A percentile compares a stretch with the other conserved stretches of the same genome.
phyloP scores from a whole-genome alignment of 352 stramenopile genomes.

The Phytophthora cajani region DNA sequence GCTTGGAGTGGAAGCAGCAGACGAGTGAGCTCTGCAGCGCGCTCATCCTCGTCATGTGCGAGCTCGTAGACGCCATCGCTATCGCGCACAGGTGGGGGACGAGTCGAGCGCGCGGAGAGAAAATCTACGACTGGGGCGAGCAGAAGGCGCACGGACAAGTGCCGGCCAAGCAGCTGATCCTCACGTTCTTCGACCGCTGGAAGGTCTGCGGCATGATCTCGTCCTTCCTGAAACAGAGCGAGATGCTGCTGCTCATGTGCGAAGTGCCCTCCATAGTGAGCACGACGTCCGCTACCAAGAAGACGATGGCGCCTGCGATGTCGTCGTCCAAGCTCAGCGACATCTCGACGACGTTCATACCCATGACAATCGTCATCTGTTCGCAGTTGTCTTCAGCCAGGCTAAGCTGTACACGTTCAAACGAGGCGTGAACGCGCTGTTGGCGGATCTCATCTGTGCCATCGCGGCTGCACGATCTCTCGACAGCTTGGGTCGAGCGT shows the following conservation, averaged over 20 bases:
- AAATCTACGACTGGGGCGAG: slow-evolving; percentile 29
- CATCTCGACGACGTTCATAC: slow-evolving; percentile 32
- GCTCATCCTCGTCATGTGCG: slow-evolving; percentile 39
- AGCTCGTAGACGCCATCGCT: slow-evolving; percentile 34
- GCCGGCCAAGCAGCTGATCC: slow-evolving; percentile 26
- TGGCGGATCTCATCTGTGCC: slow-evolving; percentile 34
- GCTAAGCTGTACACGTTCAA: slow-evolving; percentile 22
- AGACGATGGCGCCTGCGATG: slow-evolving; percentile 37
- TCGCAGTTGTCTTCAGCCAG: slow-evolving; percentile 30
- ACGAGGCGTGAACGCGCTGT: slow-evolving; percentile 32
- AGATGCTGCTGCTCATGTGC: slow-evolving; percentile 29
- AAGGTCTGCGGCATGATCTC: slow-evolving; percentile 43
- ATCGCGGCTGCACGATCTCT: slow-evolving; percentile 28
- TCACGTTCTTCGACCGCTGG: slow-evolving; percentile 46
- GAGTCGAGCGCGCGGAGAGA: slow-evolving; percentile 27
- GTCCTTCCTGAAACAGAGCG: slow-evolving; percentile 40
- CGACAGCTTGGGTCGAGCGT: slow-evolving; percentile 34
- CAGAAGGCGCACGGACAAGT: slow-evolving; percentile 21
- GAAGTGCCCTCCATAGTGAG: slow-evolving; percentile 36
- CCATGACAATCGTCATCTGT: slow-evolving; percentile 43
- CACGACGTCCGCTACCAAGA: slow-evolving; percentile 37
- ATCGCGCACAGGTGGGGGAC: slow-evolving; percentile 35
- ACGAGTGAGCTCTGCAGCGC: slow-evolving; percentile 11
- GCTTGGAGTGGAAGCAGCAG: too few species aligned
- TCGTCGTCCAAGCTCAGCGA: slow-evolving; percentile 28